Percentiles rank a stretch among this genome's conserved stretches.
Evolutionary conservation across 2,329 filamentous ascomycete genomes (phyloP).

Genomic region (Gyromitra esculenta): DNA sequence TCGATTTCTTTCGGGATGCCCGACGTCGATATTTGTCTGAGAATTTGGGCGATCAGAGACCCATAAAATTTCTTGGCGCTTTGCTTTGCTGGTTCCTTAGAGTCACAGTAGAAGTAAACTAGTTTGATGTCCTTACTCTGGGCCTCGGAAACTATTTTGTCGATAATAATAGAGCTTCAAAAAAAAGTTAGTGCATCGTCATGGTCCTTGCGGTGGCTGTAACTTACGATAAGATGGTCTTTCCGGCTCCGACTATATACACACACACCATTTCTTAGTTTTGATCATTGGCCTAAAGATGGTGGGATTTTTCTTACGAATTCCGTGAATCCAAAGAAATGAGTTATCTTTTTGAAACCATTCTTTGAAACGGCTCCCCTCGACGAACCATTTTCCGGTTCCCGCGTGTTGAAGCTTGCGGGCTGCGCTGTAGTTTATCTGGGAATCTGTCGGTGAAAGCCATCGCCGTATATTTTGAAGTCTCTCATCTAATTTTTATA

Average conservation of each 20-base stretch:
- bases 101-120: slow-evolving; percentile 50
- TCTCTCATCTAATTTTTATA: slow-evolving; percentile 14
- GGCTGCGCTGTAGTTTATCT: slow-evolving; percentile 34
- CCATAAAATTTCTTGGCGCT: slow-evolving; percentile 15
- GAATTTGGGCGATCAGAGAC: slow-evolving; percentile 41
- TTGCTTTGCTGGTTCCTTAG: slow-evolving; percentile 33
- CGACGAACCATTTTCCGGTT: slow-evolving; percentile 43
- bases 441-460: slow-evolving; percentile 29
- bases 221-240: slow-evolving; percentile 49
- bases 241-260: slow-evolving; percentile 40
- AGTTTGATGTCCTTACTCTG: slow-evolving; percentile 1
- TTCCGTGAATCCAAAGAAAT: slow-evolving; percentile 49
- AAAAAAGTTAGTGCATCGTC: not conserved
- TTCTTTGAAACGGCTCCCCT: slow-evolving; percentile 25
- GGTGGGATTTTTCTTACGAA: slow-evolving; percentile 14
- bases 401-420: slow-evolving; percentile 27
- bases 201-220: not conserved
- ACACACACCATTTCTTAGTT: not conserved
- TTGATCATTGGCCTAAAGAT: not conserved
- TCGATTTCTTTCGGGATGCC: slow-evolving; percentile 26
- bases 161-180: slow-evolving; percentile 41
- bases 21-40: not conserved
- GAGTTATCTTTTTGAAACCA: slow-evolving; percentile 38
- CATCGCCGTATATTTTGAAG: slow-evolving; percentile 21
- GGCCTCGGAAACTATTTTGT: slow-evolving; percentile 19